Evolutionary conservation across 192 early-diverging fungal species (phyloP).

Genomic region (Linnemannia zychae): DNA sequence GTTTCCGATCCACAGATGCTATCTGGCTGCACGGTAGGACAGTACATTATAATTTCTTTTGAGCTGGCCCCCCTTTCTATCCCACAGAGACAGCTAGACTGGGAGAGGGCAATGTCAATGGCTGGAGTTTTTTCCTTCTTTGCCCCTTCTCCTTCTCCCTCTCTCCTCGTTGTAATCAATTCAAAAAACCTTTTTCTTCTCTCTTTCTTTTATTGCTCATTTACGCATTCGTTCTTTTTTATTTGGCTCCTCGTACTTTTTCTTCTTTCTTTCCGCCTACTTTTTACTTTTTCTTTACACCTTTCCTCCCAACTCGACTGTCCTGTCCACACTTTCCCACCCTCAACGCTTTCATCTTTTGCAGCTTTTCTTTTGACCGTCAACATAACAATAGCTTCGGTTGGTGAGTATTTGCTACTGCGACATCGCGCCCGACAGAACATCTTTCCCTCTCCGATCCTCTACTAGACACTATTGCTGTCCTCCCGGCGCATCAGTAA

Average conservation of each 20-base stretch:
- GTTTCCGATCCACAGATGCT: background rate
- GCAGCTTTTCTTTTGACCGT: background rate
- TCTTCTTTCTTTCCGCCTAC: background rate
- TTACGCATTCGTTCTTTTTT: background rate
- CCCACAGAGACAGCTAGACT: background rate
- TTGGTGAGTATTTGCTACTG: background rate
- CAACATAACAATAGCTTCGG: background rate
- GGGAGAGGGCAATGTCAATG: background rate
- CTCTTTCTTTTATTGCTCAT: background rate
- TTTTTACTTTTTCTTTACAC: background rate
- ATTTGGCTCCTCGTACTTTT: background rate
- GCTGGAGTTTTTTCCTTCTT: background rate
- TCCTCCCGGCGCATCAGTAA: background rate
- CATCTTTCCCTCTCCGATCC: background rate
- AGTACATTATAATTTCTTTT: too few relatives aligned
- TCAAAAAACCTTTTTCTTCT: background rate
- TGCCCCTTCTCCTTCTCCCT: background rate
- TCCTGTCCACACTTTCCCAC: background rate
- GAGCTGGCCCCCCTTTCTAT: too few relatives aligned
- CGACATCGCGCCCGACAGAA: background rate
- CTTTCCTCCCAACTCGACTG: background rate
- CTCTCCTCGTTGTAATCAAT: constrained; percentile 4
- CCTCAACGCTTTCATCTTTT: background rate
- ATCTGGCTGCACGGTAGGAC: too few relatives aligned
- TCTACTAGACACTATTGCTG: background rate